Conservation (phyloP, 805 yeast genomes). For the Starmerella apis region DNA sequence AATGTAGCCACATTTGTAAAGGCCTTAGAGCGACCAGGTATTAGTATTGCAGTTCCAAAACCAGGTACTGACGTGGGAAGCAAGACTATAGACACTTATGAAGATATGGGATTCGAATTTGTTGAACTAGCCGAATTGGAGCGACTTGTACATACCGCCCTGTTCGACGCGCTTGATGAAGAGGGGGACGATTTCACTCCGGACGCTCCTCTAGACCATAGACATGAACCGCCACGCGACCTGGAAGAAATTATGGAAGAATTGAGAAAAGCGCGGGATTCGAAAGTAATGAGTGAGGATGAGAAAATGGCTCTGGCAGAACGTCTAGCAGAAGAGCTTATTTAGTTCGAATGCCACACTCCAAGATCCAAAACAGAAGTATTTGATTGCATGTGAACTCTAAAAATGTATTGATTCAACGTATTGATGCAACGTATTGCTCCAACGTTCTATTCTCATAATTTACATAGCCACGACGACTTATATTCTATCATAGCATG, state of each 20-base stretch:
- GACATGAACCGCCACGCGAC: slow-evolving; percentile 16
- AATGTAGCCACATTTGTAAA: slow-evolving; percentile 21
- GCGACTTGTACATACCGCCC: slow-evolving; percentile 15
- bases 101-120: slow-evolving; percentile 23
- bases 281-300: slow-evolving; percentile 25
- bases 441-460: too few species aligned
- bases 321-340: slow-evolving; percentile 29
- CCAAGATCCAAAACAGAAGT: too few species aligned
- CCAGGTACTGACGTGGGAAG: slow-evolving; percentile 8
- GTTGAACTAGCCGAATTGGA: slow-evolving; percentile 28
- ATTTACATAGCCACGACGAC: too few species aligned
- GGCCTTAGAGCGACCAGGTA: slow-evolving; percentile 26
- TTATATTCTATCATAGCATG: too few species aligned
- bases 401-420: not conserved
- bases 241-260: slow-evolving; percentile 27
- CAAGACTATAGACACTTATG: slow-evolving; percentile 7
- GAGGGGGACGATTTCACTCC: not conserved
- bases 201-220: not conserved
- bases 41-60: slow-evolving; percentile 24
- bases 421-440: not conserved
- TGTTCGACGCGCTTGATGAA: slow-evolving; percentile 14
- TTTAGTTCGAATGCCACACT: too few species aligned
- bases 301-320: slow-evolving; percentile 31
- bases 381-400: not conserved
- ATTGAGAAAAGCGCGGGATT: slow-evolving; percentile 25